Evolutionary conservation across 1,284 basidiomycete genomes (phyloP).

Genomic region (Puccinia triticina): DNA sequence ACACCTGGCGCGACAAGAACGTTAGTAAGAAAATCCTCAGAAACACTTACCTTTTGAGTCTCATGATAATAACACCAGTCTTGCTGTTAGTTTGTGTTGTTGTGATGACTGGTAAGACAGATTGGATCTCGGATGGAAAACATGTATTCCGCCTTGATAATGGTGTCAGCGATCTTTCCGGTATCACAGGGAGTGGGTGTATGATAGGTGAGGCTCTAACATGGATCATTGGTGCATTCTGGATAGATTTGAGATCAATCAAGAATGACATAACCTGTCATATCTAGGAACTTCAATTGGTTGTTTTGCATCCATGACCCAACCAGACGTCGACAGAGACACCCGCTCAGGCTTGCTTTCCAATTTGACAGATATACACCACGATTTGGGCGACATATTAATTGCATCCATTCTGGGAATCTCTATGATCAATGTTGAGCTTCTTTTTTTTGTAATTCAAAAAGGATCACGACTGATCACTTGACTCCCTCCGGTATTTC

Average conservation of each 20-base stretch:
- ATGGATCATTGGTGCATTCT: slow-evolving; percentile 36
- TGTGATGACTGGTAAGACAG: slow-evolving; percentile 77
- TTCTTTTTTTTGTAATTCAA: neutral
- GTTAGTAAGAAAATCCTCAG: slow-evolving; percentile 63
- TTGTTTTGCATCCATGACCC: slow-evolving; percentile 65
- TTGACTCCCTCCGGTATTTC: neutral
- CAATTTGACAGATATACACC: neutral
- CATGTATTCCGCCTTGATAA: slow-evolving; percentile 73
- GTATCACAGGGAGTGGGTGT: slow-evolving; percentile 88
- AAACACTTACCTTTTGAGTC: no score
- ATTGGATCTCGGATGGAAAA: slow-evolving; percentile 84
- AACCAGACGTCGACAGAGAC: neutral
- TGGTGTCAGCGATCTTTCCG: slow-evolving; percentile 74
- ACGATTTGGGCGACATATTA: neutral
- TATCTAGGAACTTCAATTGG: slow-evolving; percentile 60
- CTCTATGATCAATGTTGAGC: slow-evolving; percentile 41
- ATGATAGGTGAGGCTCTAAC: slow-evolving; percentile 71
- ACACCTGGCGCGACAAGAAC: slow-evolving; percentile 73
- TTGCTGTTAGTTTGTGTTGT: slow-evolving; percentile 67
- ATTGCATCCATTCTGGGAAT: slow-evolving; percentile 21
- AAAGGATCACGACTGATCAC: neutral
- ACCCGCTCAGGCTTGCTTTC: neutral
- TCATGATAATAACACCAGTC: no score
- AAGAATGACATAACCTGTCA: no score
- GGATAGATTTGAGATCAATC: no score